Percentiles rank a stretch among this genome's conserved stretches.
These are phyloP conservation scores for Cetradonia linearis DNA, from an alignment of 495 filamentous ascomycete genomes.

Conservation along the genomic window DNA sequence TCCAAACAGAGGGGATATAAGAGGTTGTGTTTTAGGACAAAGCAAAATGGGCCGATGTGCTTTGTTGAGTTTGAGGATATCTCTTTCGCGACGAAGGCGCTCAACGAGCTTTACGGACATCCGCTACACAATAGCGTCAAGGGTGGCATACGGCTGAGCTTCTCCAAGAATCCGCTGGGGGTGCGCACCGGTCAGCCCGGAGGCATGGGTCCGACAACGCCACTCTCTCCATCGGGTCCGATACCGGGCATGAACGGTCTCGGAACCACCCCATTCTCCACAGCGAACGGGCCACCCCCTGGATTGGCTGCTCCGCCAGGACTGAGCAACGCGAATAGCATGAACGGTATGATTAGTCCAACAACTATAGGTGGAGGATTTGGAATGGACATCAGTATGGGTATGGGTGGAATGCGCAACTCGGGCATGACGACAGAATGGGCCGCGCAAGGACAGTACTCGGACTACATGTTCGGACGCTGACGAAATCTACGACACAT, in stretches of 20 bases:
- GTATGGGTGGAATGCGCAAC: slow-evolving; percentile 19
- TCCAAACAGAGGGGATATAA: slow-evolving; percentile 93
- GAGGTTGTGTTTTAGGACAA: slow-evolving; percentile 91
- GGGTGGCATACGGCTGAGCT: slow-evolving; percentile 93
- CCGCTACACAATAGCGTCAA: slow-evolving; percentile 87
- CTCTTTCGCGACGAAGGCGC: slow-evolving; percentile 81
- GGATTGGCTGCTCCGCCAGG: slow-evolving; percentile 63
- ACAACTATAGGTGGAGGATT: slow-evolving; percentile 29
- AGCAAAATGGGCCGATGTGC: slow-evolving; percentile 97
- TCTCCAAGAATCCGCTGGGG: slow-evolving; percentile 95
- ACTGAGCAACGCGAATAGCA: slow-evolving; percentile 36
- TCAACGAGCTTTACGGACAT: slow-evolving; percentile 85
- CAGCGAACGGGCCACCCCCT: slow-evolving; percentile 65
- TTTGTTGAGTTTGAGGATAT: slow-evolving; percentile 98
- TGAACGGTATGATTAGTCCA: slow-evolving; percentile 32
- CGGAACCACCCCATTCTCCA: slow-evolving; percentile 55
- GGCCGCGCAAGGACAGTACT: slow-evolving; percentile 13
- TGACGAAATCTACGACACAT: slow-evolving; percentile 7
- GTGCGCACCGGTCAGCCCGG: slow-evolving; percentile 69
- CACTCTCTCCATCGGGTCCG: slow-evolving; percentile 40
- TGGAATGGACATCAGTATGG: slow-evolving; percentile 17
- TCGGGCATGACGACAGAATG: slow-evolving; percentile 17
- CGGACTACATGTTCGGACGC: slow-evolving; percentile 23
- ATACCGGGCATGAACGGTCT: slow-evolving; percentile 41
- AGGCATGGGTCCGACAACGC: slow-evolving; percentile 41